phyloP scores from a whole-genome alignment of 148 eudicot species.

The Chenopodium suecicum region DNA sequence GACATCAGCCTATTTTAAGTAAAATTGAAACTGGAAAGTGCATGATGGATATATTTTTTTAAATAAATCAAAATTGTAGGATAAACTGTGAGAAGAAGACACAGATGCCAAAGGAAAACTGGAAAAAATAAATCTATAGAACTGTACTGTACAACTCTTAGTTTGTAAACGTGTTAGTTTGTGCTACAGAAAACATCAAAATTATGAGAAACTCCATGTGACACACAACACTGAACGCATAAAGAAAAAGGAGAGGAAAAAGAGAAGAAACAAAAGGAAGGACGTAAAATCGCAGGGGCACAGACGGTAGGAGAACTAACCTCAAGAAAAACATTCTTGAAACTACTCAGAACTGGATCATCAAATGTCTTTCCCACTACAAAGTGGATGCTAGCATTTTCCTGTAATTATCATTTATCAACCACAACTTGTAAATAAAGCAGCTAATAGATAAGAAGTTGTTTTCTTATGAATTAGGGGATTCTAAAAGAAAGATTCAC shows the following conservation, averaged over 20 bases:
- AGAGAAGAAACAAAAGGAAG: background rate
- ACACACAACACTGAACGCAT: background rate
- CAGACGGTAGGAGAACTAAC: constrained; percentile 33
- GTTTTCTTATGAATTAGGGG: background rate
- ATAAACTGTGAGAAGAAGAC: background rate
- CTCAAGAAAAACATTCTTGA: constrained; percentile 75
- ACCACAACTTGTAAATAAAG: constrained; percentile 2
- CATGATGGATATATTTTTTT: no score
- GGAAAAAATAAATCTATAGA: background rate
- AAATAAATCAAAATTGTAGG: no score
- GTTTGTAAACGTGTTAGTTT: background rate
- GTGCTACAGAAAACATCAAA: background rate
- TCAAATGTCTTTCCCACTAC: constrained; percentile 90
- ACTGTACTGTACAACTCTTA: background rate
- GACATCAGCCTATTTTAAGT: no score
- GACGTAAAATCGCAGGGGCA: background rate
- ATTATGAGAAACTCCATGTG: background rate
- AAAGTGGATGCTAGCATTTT: constrained; percentile 48
- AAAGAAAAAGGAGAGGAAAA: background rate
- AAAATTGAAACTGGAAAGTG: no score
- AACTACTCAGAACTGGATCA: constrained; percentile 61
- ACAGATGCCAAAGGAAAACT: background rate
- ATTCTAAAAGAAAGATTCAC: background rate
- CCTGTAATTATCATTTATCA: constrained; percentile 42
- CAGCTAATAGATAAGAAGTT: background rate